phyloP scores from a whole-genome alignment of 2,329 filamentous ascomycete genomes.

The Aspergillus sp. region DNA sequence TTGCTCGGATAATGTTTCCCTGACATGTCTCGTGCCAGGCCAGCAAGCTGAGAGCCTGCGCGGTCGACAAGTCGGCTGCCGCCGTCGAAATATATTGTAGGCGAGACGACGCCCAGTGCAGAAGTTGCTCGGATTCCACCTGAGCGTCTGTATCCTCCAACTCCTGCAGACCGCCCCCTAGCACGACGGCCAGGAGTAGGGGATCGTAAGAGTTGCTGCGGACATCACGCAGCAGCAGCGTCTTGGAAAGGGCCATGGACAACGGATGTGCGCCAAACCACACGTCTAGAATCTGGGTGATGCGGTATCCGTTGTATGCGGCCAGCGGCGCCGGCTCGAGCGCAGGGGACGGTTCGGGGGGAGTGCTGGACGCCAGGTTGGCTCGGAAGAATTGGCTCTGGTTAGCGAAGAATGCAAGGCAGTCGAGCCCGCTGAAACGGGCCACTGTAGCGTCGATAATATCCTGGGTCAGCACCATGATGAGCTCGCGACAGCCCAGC shows the following conservation, averaged over 20 bases:
- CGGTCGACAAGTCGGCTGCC: neutral
- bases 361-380: neutral
- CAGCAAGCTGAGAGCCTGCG: neutral
- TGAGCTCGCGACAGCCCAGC: neutral
- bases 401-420: neutral
- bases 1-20: neutral
- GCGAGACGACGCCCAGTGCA: neutral
- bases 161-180: neutral
- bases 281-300: neutral
- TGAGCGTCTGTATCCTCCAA: neutral
- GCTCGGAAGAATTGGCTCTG: neutral
- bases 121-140: neutral
- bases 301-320: neutral
- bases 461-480: slow-evolving; percentile 1
- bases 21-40: neutral
- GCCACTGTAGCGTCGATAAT: neutral
- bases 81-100: neutral
- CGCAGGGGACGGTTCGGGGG: neutral
- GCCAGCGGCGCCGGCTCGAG: neutral
- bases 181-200: neutral
- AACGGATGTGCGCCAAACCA: neutral
- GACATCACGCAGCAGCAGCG: neutral
- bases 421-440: neutral
- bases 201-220: neutral
- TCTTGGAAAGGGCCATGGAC: neutral